Base-by-base conservation (phyloP, 352 stramenopile species). In the Phytophthora pseudosyringae region DNA sequence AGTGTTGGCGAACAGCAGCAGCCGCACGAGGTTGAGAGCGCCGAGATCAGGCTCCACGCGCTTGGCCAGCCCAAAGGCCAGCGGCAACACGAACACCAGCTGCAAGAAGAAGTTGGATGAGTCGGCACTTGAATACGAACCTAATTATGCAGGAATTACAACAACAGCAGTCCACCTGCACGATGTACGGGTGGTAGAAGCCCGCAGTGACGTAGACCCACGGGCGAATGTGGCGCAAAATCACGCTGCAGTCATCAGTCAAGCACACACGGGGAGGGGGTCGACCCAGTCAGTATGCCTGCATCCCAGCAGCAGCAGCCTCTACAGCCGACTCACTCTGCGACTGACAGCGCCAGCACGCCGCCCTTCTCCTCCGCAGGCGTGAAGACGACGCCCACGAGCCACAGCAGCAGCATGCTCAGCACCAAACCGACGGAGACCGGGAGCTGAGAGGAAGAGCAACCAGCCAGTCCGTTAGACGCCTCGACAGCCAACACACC, bases 191-290 rank as follows among this genome's bases (percentile, higher is more conserved):
- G 50, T 96, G 84, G 60, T 96, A 96, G 62, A 94, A 96, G 4
- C 86, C 86, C 7, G 88, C 81, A 5, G 88, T 94, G 47, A 95
- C 51, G 64, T 93, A 94, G 33, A 94, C 81, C 88, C 88, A 96
- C 18, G 88, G 88, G 3, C 88, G 86, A 28, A 96, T 96, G 53
- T 96, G 88, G 47, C 78, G 71, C 38, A 96, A 61, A 49, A 96
- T 96, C 49, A 86, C 86, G 64, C 88, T 96, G 38, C 6, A 41
- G 18, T 31, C 16, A 31, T 2, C 13, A 56, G 13, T 21, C 36
- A 11, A 36, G 6, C 9, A 41, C 11, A 43, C 4, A 21, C 21
- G 21, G 21, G 21, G 21, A 21, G 21, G 21, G 21, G 21, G 21
- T 21, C 21, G 32, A 44, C 6, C 49, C 4, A 58, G 15, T 63